phyloP scores from a whole-genome alignment of 768 basidiomycete genomes.

The Rhodotorula toruloides region DNA sequence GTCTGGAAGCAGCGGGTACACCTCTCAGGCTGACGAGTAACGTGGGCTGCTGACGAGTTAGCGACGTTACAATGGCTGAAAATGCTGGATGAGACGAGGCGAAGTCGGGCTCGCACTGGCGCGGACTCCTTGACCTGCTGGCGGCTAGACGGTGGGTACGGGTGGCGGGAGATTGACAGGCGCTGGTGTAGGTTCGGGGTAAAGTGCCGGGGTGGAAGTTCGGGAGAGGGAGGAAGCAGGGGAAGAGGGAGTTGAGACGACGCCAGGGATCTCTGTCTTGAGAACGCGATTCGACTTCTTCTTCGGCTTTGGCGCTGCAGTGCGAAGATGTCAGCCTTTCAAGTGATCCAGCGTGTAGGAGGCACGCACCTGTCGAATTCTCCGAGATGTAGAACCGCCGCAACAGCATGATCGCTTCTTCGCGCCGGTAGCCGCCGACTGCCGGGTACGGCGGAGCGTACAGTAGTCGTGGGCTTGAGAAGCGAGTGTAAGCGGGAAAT shows the following conservation, averaged over 20 bases:
- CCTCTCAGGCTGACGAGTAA: too few species aligned
- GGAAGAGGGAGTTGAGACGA: conserved; percentile 1
- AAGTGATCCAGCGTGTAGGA: conserved; percentile 5
- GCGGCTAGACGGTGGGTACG: too few species aligned
- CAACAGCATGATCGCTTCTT: conserved; percentile 79
- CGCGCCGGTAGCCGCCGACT: conserved; percentile 66
- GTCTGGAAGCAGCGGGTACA: too few species aligned
- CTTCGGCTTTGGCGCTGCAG: conserved; percentile 77
- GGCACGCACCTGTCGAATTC: conserved; percentile 73
- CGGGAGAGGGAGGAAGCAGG: background rate
- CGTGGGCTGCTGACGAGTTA: too few species aligned
- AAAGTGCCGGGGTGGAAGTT: background rate
- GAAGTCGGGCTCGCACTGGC: too few species aligned
- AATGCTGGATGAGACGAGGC: too few species aligned
- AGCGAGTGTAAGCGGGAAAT: background rate
- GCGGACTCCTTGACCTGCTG: too few species aligned
- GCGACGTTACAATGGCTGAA: too few species aligned
- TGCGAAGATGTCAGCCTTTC: too few species aligned
- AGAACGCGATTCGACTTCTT: conserved; percentile 77
- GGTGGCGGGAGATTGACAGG: background rate
- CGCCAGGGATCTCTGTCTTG: conserved; percentile 65
- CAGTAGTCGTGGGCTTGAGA: conserved; percentile 61
- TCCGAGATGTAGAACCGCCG: conserved; percentile 88
- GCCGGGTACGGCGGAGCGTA: conserved; percentile 69
- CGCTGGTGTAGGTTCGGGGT: background rate